phyloP scores from a whole-genome alignment of 176 grass and related monocot species.

The Elaeis guineensis region DNA sequence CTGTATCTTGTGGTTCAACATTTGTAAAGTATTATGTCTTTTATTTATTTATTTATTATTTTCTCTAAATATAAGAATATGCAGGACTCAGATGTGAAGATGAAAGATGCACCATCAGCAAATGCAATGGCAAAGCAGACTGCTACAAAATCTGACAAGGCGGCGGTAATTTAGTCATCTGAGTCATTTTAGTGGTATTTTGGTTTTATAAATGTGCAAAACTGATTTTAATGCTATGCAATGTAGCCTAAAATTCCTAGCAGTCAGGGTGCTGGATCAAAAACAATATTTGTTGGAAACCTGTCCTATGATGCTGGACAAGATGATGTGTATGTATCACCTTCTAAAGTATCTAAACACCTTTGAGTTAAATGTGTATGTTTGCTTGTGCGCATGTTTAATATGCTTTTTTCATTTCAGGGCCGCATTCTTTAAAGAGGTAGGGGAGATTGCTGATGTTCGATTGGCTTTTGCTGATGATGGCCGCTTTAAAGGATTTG shows the following conservation, averaged over 20 bases:
- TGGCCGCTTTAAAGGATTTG: conserved; percentile 48
- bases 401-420: conserved; percentile 19
- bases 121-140: not conserved
- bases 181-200: not conserved
- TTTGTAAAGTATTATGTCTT: too few species aligned
- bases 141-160: conserved; percentile 29
- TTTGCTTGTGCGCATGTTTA: not conserved
- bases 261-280: conserved; percentile 25
- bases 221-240: conserved; percentile 1
- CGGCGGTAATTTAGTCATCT: conserved; percentile 25
- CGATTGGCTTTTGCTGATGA: conserved; percentile 45
- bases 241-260: conserved; percentile 59
- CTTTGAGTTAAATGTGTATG: not conserved
- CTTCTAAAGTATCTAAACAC: not conserved
- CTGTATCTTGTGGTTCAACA: too few species aligned
- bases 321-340: conserved; percentile 44
- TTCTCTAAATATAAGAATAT: not conserved
- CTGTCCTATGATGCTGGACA: conserved; percentile 19
- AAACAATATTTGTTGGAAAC: conserved; percentile 64
- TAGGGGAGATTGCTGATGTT: conserved; percentile 54
- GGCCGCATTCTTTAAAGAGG: conserved; percentile 50
- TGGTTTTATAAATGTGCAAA: conserved; percentile 1
- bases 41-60: too few species aligned
- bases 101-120: conserved; percentile 19
- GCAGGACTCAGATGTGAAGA: conserved; percentile 28